Base-by-base conservation (phyloP, 768 basidiomycete genomes). In the Dioszegia hungarica region DNA sequence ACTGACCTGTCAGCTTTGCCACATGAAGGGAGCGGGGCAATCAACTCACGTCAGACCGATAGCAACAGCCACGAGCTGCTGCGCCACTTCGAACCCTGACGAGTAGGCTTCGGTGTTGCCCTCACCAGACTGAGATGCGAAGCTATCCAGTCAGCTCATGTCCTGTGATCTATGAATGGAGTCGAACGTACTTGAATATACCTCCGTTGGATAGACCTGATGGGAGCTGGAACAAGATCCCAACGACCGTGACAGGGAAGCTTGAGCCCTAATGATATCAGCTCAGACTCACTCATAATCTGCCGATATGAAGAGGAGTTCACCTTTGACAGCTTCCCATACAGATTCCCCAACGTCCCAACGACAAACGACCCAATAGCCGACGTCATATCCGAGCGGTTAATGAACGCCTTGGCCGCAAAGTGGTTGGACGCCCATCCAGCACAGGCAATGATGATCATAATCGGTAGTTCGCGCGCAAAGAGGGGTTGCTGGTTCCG, bases 281-380 rank as follows among this genome's bases (percentile, higher is more conserved):
- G 50, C 50, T 33, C 8, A 14, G 49, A 22, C 52, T 36, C 6
- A 20, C 10, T 37, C 15, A n/a, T 22, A 25, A 3, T 19, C 33
- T n/a, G 34, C 28, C 22, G 10, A 15, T 22, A 28, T 31, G 28
- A 22, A 43, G 33, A 4, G 11, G 20, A 19, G 57, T 59, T 67
- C 36, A 87, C 86, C 2, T 80, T 78, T 65, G 86, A 85, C 72
- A 89, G 81, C 37, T 86, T 82, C 2, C 85, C 86, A 60, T 87
- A 90, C 4, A 90, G 38, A 71, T 90, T 90, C 28, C 89, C 82
- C 45, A 89, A 79, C 53, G 90, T 78, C 5, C 89, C 89, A 38
- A 91, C 88, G 0, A 86, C 84, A 66, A 92, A 88, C 1, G 87
- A 86, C 80, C 86, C 89, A 55, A 88, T 82, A 1, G 88, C 87